A percentile compares a stretch with the other conserved stretches of the same genome.
Evolutionary conservation across 2,329 filamentous ascomycete genomes (phyloP).

Genomic region (Aspergillus jensenii): DNA sequence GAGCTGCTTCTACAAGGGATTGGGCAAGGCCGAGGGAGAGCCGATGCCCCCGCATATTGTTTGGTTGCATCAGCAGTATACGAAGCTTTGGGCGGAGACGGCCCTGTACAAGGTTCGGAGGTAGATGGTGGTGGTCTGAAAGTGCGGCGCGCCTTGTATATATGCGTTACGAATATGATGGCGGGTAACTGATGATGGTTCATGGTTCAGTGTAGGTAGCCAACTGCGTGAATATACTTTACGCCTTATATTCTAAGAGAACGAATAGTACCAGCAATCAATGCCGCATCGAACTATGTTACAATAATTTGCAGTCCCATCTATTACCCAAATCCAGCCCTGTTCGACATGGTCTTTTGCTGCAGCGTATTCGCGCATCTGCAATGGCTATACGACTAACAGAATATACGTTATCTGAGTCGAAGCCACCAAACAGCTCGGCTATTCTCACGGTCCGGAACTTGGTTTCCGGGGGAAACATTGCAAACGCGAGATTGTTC

Average conservation of each 20-base stretch:
- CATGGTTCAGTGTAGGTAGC: not conserved
- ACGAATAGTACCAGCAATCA: too few relatives aligned
- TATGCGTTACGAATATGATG: not conserved
- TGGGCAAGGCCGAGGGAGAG: constrained; percentile 41
- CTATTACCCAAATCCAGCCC: too few relatives aligned
- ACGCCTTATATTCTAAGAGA: too few relatives aligned
- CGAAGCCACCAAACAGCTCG: rapidly evolving
- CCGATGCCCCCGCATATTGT: constrained; percentile 50
- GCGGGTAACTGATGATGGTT: not conserved
- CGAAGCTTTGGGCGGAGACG: constrained; percentile 58
- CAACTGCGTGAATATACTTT: not conserved
- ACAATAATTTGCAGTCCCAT: too few relatives aligned
- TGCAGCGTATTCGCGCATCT: too few relatives aligned
- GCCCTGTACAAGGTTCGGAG: constrained; percentile 36
- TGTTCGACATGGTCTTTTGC: too few relatives aligned
- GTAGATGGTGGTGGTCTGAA: constrained; percentile 2
- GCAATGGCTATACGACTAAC: too few relatives aligned
- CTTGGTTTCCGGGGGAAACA: too few relatives aligned
- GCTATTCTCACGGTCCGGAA: too few relatives aligned
- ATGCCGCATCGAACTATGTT: too few relatives aligned
- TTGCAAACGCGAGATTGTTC: too few relatives aligned
- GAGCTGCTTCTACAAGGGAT: constrained; percentile 61
- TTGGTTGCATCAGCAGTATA: constrained; percentile 56
- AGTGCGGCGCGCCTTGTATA: not conserved
- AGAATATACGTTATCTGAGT: too few relatives aligned